phyloP scores from a whole-genome alignment of 305 asterid species.

The Solanum aculeatissimum region DNA sequence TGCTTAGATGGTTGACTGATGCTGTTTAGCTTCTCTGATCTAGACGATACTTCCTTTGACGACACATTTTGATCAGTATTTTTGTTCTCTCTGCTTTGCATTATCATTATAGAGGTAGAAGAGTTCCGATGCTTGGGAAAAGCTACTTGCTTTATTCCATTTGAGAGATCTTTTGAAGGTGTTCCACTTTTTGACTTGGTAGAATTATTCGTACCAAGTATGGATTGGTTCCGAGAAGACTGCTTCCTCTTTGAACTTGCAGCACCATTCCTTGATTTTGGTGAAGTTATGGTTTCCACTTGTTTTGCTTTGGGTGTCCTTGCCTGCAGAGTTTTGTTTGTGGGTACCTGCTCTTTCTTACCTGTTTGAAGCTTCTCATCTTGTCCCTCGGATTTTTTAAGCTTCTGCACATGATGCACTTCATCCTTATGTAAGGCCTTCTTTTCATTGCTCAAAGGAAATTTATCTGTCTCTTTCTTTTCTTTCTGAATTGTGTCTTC shows the following conservation, averaged over 20 bases:
- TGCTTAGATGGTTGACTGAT: background rate
- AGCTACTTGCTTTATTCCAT: constrained; percentile 17
- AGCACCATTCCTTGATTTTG: constrained; percentile 24
- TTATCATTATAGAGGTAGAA: background rate
- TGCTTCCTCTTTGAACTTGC: constrained; percentile 28
- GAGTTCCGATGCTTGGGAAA: background rate
- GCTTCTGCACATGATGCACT: constrained; percentile 14
- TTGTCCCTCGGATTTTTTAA: constrained; percentile 16
- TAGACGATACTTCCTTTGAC: constrained; percentile 1
- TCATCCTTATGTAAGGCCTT: constrained; percentile 13
- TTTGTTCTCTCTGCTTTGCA: constrained; percentile 11
- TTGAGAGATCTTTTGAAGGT: constrained; percentile 16
- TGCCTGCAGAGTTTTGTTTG: constrained; percentile 25
- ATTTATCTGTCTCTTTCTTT: constrained; percentile 20
- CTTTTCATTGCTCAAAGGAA: constrained; percentile 18
- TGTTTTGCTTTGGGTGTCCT: constrained; percentile 24
- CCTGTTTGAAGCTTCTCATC: constrained; percentile 23
- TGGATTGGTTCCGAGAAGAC: constrained; percentile 14
- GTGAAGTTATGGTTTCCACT: constrained; percentile 21
- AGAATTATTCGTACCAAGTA: constrained; percentile 18
- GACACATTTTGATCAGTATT: constrained; percentile 6
- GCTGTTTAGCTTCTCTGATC: constrained; percentile 1
- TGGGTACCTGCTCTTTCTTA: constrained; percentile 23
- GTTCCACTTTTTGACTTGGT: constrained; percentile 16
- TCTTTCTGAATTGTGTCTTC: constrained; percentile 11